phyloP scores from a whole-genome alignment of 352 stramenopile species.

The Labyrinthula sp. region DNA sequence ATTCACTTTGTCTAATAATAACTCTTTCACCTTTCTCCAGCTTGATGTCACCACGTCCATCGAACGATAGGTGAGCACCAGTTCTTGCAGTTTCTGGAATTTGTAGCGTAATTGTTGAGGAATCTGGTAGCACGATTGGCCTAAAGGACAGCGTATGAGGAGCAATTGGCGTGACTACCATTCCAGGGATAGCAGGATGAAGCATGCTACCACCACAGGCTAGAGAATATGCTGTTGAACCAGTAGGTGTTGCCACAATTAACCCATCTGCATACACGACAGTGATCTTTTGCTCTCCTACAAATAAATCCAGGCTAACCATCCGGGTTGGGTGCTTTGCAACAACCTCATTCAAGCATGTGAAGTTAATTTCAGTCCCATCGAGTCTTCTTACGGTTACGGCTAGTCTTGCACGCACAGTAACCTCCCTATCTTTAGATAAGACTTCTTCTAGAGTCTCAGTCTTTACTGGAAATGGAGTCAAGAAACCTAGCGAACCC shows the following conservation, averaged over 20 bases:
- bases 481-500: constrained; percentile 66
- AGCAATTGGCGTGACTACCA: constrained; percentile 94
- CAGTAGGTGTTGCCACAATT: constrained; percentile 90
- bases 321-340: constrained; percentile 66
- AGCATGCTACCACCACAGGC: constrained; percentile 87
- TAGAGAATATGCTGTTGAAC: constrained; percentile 91
- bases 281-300: constrained; percentile 72
- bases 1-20: constrained; percentile 57
- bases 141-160: constrained; percentile 83
- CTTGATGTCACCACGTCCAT: constrained; percentile 63
- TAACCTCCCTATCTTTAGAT: constrained; percentile 25
- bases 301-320: constrained; percentile 86
- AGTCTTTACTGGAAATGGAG: constrained; percentile 50
- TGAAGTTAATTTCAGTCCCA: background rate
- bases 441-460: constrained; percentile 17
- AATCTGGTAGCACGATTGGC: constrained; percentile 67
- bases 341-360: constrained; percentile 90
- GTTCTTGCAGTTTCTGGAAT: constrained; percentile 43
- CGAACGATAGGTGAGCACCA: constrained; percentile 60
- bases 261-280: constrained; percentile 77
- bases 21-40: constrained; percentile 57
- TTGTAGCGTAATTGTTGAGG: constrained; percentile 59
- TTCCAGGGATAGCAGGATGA: constrained; percentile 80
- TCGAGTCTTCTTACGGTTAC: constrained; percentile 19
- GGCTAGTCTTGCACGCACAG: constrained; percentile 29